These are phyloP conservation scores for Lipomyces kockii DNA, from an alignment of 805 yeast species.

Conservation along the genomic window DNA sequence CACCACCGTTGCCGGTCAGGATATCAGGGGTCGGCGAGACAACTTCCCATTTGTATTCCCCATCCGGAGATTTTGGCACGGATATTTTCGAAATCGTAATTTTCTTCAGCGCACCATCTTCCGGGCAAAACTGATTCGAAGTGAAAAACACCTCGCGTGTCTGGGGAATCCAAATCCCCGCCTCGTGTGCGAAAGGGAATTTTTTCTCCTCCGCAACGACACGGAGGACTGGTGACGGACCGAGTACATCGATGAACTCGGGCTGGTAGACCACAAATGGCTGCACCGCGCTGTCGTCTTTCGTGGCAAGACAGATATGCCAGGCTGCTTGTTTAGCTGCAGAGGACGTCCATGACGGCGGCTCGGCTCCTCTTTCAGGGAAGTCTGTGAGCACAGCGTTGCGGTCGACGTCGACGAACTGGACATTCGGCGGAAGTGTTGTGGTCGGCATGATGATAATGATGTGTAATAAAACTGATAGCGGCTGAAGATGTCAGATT, in stretches of 20 bases:
- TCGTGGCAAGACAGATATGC: conserved; percentile 3
- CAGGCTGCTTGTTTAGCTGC: conserved; percentile 3
- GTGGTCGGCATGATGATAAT: not conserved
- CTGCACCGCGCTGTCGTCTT: conserved; percentile 11
- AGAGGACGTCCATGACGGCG: conserved; percentile 11
- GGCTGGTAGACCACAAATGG: conserved; percentile 35
- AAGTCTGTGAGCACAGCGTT: conserved; percentile 13
- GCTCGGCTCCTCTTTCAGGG: conserved; percentile 10
- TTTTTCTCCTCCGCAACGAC: conserved; percentile 34
- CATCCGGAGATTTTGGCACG: conserved; percentile 31
- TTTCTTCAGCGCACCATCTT: conserved; percentile 9
- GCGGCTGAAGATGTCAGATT: no score
- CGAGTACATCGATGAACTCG: conserved; percentile 36
- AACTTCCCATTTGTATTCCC: conserved; percentile 34
- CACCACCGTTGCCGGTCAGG: conserved; percentile 40
- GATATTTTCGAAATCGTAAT: conserved; percentile 18
- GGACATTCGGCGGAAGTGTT: not conserved
- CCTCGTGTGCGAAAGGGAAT: conserved; percentile 43
- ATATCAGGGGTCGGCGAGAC: conserved; percentile 37
- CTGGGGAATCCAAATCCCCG: conserved; percentile 41
- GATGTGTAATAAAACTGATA: no score
- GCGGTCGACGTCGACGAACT: conserved; percentile 7
- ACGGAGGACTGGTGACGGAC: conserved; percentile 30
- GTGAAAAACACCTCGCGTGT: conserved; percentile 42
- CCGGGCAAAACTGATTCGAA: conserved; percentile 37